Evolutionary conservation across 306 rosid species (phyloP).

Genomic region (Pueraria montana): DNA sequence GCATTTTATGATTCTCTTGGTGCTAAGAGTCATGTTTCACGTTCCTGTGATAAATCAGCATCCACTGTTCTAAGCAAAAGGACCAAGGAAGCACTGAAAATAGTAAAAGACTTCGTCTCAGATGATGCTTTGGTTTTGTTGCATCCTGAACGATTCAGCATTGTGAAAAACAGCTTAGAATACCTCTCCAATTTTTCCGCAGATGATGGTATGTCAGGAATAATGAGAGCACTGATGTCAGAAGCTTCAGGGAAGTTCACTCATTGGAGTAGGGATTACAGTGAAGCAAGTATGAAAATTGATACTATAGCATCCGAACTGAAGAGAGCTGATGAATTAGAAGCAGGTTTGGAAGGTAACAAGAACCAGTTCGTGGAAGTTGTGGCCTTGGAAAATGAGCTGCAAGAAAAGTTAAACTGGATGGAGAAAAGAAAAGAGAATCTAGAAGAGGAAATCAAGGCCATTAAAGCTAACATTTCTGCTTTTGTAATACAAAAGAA

Average conservation of each 20-base stretch:
- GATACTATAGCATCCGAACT: background rate
- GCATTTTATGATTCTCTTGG: constrained; percentile 36
- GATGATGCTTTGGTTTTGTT: background rate
- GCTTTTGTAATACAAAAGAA: background rate
- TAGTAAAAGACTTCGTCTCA: constrained; percentile 7
- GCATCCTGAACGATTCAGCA: background rate
- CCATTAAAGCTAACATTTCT: background rate
- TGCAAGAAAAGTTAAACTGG: background rate
- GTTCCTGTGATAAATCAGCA: too few species aligned
- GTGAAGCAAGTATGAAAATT: constrained; percentile 1
- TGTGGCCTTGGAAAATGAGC: background rate
- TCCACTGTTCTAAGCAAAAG: background rate
- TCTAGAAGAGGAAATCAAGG: constrained; percentile 2
- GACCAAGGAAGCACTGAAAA: constrained; percentile 7
- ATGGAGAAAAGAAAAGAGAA: background rate
- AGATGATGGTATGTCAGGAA: background rate
- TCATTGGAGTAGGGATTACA: background rate
- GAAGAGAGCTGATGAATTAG: too few species aligned
- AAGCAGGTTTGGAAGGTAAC: constrained; percentile 16
- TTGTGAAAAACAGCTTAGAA: background rate
- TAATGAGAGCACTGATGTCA: background rate
- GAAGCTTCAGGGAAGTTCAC: background rate
- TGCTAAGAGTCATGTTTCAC: too few species aligned
- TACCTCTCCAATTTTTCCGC: constrained; percentile 15
- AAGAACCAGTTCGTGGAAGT: background rate